A percentile compares a stretch with the other conserved stretches of the same genome.
phyloP scores from a whole-genome alignment of 2,329 filamentous ascomycete species.

The Blastomyces emzantsi region DNA sequence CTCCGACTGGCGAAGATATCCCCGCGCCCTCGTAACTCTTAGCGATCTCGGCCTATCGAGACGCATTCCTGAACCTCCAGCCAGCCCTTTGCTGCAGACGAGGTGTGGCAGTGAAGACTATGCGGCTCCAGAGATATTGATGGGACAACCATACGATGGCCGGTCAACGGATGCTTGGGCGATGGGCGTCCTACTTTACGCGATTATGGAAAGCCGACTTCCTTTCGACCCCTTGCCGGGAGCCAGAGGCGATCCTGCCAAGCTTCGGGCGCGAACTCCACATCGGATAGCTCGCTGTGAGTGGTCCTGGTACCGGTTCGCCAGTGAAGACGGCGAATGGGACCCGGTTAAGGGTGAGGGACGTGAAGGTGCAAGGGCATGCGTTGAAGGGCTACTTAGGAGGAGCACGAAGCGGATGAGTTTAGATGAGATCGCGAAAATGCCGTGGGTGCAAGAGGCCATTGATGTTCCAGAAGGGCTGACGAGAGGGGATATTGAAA shows the following conservation, averaged over 20 bases:
- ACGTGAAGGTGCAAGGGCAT: slow-evolving; percentile 65
- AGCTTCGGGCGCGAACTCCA: slow-evolving; percentile 70
- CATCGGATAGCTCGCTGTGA: slow-evolving; percentile 94
- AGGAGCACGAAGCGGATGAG: slow-evolving; percentile 70
- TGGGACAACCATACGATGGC: slow-evolving; percentile 91
- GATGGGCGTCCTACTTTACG: slow-evolving; percentile 84
- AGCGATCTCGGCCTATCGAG: slow-evolving; percentile 87
- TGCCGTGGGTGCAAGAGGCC: slow-evolving; percentile 67
- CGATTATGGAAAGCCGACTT: slow-evolving; percentile 81
- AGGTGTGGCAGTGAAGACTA: slow-evolving; percentile 96
- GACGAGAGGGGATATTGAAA: slow-evolving; percentile 45
- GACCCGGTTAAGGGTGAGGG: slow-evolving; percentile 58
- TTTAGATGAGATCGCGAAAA: slow-evolving; percentile 61
- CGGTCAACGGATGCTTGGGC: slow-evolving; percentile 92
- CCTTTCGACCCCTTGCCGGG: slow-evolving; percentile 87
- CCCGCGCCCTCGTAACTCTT: slow-evolving; percentile 74
- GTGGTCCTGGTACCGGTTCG: slow-evolving; percentile 88
- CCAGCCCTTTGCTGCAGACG: slow-evolving; percentile 82
- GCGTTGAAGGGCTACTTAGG: slow-evolving; percentile 77
- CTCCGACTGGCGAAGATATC: slow-evolving; percentile 64
- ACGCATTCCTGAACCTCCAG: slow-evolving; percentile 60
- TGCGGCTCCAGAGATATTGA: slow-evolving; percentile 88
- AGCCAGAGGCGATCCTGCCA: slow-evolving; percentile 59
- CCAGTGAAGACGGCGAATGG: slow-evolving; percentile 77
- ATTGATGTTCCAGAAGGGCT: slow-evolving; percentile 57